Evolutionary conservation across 169 alveolate species (phyloP).

Genomic region (Ichthyophthirius multifiliis): DNA sequence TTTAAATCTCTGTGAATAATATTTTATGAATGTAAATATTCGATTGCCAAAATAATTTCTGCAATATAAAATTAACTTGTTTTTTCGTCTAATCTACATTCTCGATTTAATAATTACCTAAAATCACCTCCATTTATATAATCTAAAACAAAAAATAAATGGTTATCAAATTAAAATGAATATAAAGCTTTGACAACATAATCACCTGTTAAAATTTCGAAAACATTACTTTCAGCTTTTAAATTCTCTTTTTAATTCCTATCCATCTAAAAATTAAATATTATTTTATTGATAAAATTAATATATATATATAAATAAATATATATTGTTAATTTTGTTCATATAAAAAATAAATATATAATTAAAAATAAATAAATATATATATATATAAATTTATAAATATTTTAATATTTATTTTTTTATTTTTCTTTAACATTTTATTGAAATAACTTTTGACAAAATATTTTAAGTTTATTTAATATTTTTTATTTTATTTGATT

Average conservation of each 20-base stretch:
- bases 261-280: slow-evolving; percentile 9
- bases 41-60: slow-evolving; percentile 63
- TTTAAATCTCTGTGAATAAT: slow-evolving; percentile 50
- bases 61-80: slow-evolving; percentile 68
- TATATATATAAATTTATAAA: no score
- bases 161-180: slow-evolving; percentile 41
- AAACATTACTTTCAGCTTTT: slow-evolving; percentile 41
- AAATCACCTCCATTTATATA: slow-evolving; percentile 58
- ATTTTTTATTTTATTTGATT: no score
- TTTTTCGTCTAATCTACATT: slow-evolving; percentile 38
- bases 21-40: slow-evolving; percentile 64
- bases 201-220: slow-evolving; percentile 43
- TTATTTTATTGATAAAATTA: no score
- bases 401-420: background rate
- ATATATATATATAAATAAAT: no score
- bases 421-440: no score
- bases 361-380: background rate
- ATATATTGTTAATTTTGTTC: background rate
- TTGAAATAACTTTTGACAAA: no score
- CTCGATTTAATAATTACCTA: slow-evolving; percentile 15
- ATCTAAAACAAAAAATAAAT: slow-evolving; percentile 52
- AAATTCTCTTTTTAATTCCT: slow-evolving; percentile 20
- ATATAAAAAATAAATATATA: background rate
- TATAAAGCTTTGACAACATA: slow-evolving; percentile 41
- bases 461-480: no score